Percentiles rank a stretch among this genome's conserved stretches.
phyloP scores from a whole-genome alignment of 1,284 basidiomycete species.

The Cryptococcus sp. region DNA sequence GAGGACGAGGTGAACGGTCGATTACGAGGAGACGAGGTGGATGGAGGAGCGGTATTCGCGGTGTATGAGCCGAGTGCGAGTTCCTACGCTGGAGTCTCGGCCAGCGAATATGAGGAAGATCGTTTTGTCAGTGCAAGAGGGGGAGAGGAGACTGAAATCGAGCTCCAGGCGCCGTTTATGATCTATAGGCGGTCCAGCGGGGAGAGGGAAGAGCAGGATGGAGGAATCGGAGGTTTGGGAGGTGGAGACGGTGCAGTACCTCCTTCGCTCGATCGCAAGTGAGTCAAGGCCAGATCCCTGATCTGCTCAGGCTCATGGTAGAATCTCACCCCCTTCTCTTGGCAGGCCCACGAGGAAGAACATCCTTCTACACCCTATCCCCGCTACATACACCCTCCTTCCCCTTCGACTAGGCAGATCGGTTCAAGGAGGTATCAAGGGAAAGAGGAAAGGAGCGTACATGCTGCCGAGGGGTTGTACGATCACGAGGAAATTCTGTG shows the following conservation, averaged over 20 bases:
- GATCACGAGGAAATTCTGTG: conserved; percentile 33
- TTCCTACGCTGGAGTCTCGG: conserved; percentile 21
- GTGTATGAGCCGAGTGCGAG: conserved; percentile 31
- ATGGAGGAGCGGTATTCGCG: too few relatives aligned
- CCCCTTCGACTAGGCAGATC: conserved; percentile 13
- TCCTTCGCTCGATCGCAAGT: too few relatives aligned
- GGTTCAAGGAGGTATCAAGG: background rate
- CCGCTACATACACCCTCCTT: conserved; percentile 19
- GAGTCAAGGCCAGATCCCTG: too few relatives aligned
- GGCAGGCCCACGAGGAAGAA: conserved; percentile 2
- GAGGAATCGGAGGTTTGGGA: background rate
- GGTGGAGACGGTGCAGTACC: background rate
- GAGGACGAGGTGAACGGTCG: too few relatives aligned
- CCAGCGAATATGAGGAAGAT: conserved; percentile 19
- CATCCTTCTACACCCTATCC: conserved; percentile 13
- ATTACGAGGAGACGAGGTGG: too few relatives aligned
- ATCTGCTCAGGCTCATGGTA: background rate
- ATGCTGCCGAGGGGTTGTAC: conserved; percentile 2
- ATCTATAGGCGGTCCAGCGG: background rate
- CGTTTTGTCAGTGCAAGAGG: conserved; percentile 18
- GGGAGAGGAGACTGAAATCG: conserved; percentile 9
- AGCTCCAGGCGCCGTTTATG: background rate
- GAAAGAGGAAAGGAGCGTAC: conserved; percentile 11
- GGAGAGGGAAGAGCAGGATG: background rate
- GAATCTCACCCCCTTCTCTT: background rate